These are phyloP conservation scores for Fagus sylvatica DNA, from an alignment of 306 rosid species.

Conservation along the genomic window DNA sequence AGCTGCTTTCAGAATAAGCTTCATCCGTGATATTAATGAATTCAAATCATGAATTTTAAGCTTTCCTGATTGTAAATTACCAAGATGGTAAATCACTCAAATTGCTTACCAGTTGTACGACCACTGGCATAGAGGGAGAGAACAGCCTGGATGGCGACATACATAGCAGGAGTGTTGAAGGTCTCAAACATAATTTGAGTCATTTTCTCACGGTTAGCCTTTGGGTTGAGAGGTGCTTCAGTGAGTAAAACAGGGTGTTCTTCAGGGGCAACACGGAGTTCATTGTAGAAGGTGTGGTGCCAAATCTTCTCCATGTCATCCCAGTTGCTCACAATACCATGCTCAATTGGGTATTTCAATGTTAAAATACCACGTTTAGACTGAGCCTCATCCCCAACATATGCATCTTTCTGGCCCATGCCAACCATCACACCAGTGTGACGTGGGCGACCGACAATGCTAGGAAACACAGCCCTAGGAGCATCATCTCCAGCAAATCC, in stretches of 20 bases:
- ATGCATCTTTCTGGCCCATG: conserved; percentile 94
- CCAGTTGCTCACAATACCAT: conserved; percentile 92
- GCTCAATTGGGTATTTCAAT: conserved; percentile 84
- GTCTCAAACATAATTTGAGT: conserved; percentile 93
- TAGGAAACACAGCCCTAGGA: conserved; percentile 92
- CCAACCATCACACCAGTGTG: conserved; percentile 97
- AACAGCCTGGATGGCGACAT: conserved; percentile 90
- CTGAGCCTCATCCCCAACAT: conserved; percentile 92
- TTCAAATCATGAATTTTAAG: too few relatives aligned
- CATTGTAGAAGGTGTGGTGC: conserved; percentile 92
- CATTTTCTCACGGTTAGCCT: conserved; percentile 93
- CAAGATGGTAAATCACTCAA: conserved; percentile 2
- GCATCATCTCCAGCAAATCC: conserved; percentile 98
- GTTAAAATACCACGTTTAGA: conserved; percentile 87
- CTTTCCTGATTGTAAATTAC: background rate
- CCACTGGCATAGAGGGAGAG: conserved; percentile 90
- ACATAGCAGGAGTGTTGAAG: conserved; percentile 89
- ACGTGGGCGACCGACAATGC: conserved; percentile 91
- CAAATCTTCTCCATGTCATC: conserved; percentile 96
- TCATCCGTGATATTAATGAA: too few relatives aligned
- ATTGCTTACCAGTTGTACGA: conserved; percentile 79
- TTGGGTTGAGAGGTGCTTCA: conserved; percentile 92
- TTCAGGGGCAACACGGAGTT: conserved; percentile 86
- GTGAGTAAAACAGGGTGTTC: conserved; percentile 90
- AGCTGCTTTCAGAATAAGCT: background rate